Conservation (phyloP, 2,329 filamentous ascomycete species). For the Aspergillus calidoustus region DNA sequence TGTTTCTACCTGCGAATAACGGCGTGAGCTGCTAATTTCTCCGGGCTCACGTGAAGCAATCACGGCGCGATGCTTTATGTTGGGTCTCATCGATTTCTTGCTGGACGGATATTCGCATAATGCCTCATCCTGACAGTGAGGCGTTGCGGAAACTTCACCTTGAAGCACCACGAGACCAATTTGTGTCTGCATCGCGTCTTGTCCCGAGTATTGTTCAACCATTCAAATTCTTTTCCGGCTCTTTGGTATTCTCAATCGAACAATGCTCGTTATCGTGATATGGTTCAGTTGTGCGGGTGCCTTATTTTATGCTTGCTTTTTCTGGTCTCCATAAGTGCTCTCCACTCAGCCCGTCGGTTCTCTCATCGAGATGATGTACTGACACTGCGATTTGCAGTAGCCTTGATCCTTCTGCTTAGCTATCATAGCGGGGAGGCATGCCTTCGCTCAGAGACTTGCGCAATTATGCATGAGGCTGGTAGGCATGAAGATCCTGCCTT, state of each 20-base stretch:
- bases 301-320: constrained; percentile 13
- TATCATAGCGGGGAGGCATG: background rate
- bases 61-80: constrained; percentile 16
- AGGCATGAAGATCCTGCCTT: constrained; percentile 2
- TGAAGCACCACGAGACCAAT: constrained; percentile 18
- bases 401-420: constrained; percentile 2
- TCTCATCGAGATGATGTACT: constrained; percentile 10
- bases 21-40: constrained; percentile 14
- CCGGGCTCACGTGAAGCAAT: constrained; percentile 26
- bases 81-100: constrained; percentile 15
- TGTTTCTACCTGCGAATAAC: constrained; percentile 9
- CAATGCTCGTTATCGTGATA: background rate
- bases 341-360: constrained; percentile 6
- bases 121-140: constrained; percentile 9
- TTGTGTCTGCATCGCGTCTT: constrained; percentile 10
- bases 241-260: background rate
- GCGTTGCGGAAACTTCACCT: constrained; percentile 4
- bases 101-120: constrained; percentile 33
- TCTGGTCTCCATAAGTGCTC: constrained; percentile 5
- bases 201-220: background rate
- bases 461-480: constrained; percentile 3
- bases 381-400: constrained; percentile 15
- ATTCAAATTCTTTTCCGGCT: constrained; percentile 7
- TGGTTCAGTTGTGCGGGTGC: background rate
- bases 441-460: background rate